Evolutionary conservation across 352 stramenopile species (phyloP).

Genomic region (Pythium utonaiense): DNA sequence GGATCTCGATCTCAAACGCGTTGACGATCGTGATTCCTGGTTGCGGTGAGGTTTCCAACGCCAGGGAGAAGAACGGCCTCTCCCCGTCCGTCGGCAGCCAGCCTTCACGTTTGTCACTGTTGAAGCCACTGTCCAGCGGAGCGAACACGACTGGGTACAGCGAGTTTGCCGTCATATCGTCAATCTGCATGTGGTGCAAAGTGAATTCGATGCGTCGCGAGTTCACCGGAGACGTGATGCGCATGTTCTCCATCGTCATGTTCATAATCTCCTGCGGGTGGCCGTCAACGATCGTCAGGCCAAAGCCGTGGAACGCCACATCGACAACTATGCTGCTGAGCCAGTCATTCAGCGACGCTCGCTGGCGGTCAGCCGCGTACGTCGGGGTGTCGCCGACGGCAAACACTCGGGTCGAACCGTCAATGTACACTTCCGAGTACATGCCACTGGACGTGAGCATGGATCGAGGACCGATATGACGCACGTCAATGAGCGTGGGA

Average conservation of each 20-base stretch:
- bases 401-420: conserved; percentile 74
- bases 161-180: conserved; percentile 77
- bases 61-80: conserved; percentile 64
- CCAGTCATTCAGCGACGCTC: conserved; percentile 62
- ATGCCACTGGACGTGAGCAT: conserved; percentile 52
- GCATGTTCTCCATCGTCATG: conserved; percentile 85
- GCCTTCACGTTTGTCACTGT: conserved; percentile 82
- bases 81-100: conserved; percentile 80
- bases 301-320: conserved; percentile 41
- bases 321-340: conserved; percentile 75
- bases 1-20: conserved; percentile 68
- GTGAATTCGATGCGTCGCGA: conserved; percentile 54
- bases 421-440: conserved; percentile 84
- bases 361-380: conserved; percentile 55
- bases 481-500: conserved; percentile 68
- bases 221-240: conserved; percentile 44
- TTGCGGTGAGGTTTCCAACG: conserved; percentile 59
- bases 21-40: conserved; percentile 73
- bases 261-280: conserved; percentile 79
- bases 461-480: conserved; percentile 52
- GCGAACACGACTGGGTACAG: conserved; percentile 75
- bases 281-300: conserved; percentile 66
- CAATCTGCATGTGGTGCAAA: conserved; percentile 82
- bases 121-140: conserved; percentile 82
- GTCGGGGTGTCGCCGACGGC: conserved; percentile 69